Base-by-base conservation (phyloP, 768 basidiomycete genomes). In the Calvatia gigantea region DNA sequence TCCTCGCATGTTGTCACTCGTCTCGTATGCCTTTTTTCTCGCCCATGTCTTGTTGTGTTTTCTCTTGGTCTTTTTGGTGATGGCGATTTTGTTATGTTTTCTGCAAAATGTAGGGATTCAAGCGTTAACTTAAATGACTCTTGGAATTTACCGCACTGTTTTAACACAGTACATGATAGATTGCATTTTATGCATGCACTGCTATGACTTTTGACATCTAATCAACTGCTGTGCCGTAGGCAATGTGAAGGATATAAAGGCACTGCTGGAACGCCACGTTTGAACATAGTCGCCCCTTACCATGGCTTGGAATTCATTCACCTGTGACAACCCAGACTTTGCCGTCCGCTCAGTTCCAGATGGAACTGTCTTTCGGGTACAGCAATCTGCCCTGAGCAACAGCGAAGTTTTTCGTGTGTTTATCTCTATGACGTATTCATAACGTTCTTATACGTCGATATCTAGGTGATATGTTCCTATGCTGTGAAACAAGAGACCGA, bases 391-490 rank as follows among this genome's bases (percentile, higher is more conserved):
- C 19, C 70, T 89, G 57, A 67, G 68, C 44, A 74, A 70, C 50
- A 87, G 86, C 62, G 76, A 82, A 62, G 79, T 87, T 56, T 89
- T 89, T 61, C 71, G 87, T 87, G 68, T 54, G 84, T 69, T 17
- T 14, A 42, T 31, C 60, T 50, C 27, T 21, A 47, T 61, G 38
- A 29, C 39, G 42, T 51, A 23, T 33, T 28, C 37, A 31, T 38
- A 38, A 17, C 39, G 21, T 19, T n/a, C n/a, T n/a, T n/a, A n/a
- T 46, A 25, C 19, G 39, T 50, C 7, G 9, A 28, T n/a, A 11
- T 64, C 9, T 65, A 88, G 87, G 77, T 25, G 78, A 86, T 63
- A 89, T 89, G 87, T 88, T 89, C 65, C 69, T 73, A 23, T 78
- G 78, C 58, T 86, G 85, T 58, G 77, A 82, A 48, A 54, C 47